Percentiles rank a stretch among this genome's conserved stretches.
Evolutionary conservation across 306 rosid species (phyloP).

Genomic region (Inga oerstediana): DNA sequence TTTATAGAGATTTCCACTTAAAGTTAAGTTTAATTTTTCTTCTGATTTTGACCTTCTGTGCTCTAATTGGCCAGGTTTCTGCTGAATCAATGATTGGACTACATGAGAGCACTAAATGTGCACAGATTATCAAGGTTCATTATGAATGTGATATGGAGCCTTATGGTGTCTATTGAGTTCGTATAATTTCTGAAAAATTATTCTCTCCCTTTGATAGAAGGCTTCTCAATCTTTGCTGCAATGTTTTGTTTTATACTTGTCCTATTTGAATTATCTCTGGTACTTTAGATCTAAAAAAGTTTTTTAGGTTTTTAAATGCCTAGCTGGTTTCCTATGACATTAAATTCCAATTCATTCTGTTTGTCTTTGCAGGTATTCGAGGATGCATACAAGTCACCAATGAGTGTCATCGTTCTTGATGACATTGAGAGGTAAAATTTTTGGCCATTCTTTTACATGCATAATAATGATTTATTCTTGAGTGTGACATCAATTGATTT

Average conservation of each 20-base stretch:
- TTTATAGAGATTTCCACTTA: conserved; percentile 25
- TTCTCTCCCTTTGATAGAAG: neutral
- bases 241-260: conserved; percentile 26
- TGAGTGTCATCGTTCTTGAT: conserved; percentile 95
- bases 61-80: conserved; percentile 63
- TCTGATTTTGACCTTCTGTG: conserved; percentile 14
- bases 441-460: conserved; percentile 16
- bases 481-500: conserved; percentile 13
- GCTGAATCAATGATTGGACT: conserved; percentile 96
- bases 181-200: conserved; percentile 26
- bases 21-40: conserved; percentile 4
- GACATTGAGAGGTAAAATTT: conserved; percentile 81
- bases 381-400: conserved; percentile 97
- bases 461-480: conserved; percentile 18
- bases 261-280: conserved; percentile 6
- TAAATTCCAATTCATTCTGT: conserved; percentile 25
- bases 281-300: neutral
- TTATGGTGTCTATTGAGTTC: conserved; percentile 9
- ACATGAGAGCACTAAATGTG: conserved; percentile 92
- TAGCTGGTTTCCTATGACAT: conserved; percentile 3
- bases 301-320: conserved; percentile 17
- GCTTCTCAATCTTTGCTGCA: conserved; percentile 13
- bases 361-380: conserved; percentile 75
- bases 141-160: conserved; percentile 25
- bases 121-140: conserved; percentile 86